Percentiles rank a stretch among this genome's conserved stretches.
These are phyloP conservation scores for Cryptosporidium sp. DNA, from an alignment of 169 alveolate species.

Conservation along the genomic window DNA sequence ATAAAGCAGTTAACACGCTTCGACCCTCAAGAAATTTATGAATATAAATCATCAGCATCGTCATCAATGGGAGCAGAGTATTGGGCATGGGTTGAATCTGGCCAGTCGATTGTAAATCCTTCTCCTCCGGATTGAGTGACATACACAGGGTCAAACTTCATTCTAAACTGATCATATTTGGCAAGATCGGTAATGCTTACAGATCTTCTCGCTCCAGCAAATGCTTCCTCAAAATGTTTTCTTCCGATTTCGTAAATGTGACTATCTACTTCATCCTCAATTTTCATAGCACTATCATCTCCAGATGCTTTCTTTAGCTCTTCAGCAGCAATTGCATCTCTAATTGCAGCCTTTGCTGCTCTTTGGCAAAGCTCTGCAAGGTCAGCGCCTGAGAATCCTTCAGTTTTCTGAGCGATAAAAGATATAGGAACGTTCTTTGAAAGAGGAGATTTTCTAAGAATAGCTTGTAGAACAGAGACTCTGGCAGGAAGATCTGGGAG, in stretches of 20 bases:
- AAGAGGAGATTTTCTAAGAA: slow-evolving; percentile 96
- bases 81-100: slow-evolving; percentile 83
- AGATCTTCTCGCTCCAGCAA: slow-evolving; percentile 97
- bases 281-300: slow-evolving; percentile 79
- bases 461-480: slow-evolving; percentile 94
- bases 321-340: slow-evolving; percentile 95
- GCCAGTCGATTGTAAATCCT: slow-evolving; percentile 93
- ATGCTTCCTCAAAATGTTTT: slow-evolving; percentile 98
- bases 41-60: slow-evolving; percentile 84
- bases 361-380: slow-evolving; percentile 98
- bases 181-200: slow-evolving; percentile 93
- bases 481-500: slow-evolving; percentile 99
- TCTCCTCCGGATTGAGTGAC: slow-evolving; percentile 92
- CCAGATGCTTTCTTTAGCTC: slow-evolving; percentile 80
- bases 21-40: slow-evolving; percentile 58
- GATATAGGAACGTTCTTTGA: slow-evolving; percentile 97
- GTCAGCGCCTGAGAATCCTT: slow-evolving; percentile 99
- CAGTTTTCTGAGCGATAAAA: slow-evolving; percentile 98
- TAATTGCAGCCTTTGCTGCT: slow-evolving; percentile 99
- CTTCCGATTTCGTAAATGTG: slow-evolving; percentile 95
- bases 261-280: slow-evolving; percentile 85
- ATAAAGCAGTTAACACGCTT: not conserved
- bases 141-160: slow-evolving; percentile 98
- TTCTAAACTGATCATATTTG: slow-evolving; percentile 96
- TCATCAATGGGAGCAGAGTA: slow-evolving; percentile 80